phyloP scores from a whole-genome alignment of 805 yeast species.

The Yarrowia hollandica region DNA sequence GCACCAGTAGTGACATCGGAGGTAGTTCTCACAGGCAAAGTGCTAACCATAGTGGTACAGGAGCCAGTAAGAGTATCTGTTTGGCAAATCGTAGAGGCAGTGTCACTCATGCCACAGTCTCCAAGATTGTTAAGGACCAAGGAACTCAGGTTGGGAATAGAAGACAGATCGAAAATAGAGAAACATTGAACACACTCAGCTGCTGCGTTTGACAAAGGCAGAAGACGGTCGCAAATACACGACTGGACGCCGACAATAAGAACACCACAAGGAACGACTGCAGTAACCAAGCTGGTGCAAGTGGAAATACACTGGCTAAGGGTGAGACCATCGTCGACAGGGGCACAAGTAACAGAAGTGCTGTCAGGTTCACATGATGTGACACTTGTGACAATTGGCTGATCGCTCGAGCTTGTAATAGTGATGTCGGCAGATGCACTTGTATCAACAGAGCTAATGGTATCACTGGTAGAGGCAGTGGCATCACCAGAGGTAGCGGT shows the following conservation, averaged over 20 bases:
- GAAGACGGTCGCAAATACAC: background rate
- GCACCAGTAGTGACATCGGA: background rate
- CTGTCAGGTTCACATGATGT: too few relatives aligned
- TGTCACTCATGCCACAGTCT: background rate
- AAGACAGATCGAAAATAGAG: background rate
- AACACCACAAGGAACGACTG: background rate
- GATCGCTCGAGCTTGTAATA: too few relatives aligned
- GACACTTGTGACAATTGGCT: too few relatives aligned
- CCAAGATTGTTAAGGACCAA: background rate
- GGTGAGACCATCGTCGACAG: too few relatives aligned
- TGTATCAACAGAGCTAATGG: background rate
- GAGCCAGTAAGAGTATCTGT: background rate
- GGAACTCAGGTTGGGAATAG: background rate
- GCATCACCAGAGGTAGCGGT: background rate
- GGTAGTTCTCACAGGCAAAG: background rate
- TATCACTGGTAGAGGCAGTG: background rate
- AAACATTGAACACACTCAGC: slow-evolving; percentile 1
- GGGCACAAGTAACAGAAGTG: too few relatives aligned
- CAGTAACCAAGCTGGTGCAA: background rate
- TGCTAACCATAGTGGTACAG: background rate
- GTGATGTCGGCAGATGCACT: background rate
- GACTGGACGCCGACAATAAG: too few relatives aligned
- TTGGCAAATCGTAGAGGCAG: background rate
- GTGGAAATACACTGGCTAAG: too few relatives aligned
- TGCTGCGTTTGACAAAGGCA: background rate